These are phyloP conservation scores for Hordeum marinum DNA, from an alignment of 176 grass and related monocot species.

Conservation along the genomic window DNA sequence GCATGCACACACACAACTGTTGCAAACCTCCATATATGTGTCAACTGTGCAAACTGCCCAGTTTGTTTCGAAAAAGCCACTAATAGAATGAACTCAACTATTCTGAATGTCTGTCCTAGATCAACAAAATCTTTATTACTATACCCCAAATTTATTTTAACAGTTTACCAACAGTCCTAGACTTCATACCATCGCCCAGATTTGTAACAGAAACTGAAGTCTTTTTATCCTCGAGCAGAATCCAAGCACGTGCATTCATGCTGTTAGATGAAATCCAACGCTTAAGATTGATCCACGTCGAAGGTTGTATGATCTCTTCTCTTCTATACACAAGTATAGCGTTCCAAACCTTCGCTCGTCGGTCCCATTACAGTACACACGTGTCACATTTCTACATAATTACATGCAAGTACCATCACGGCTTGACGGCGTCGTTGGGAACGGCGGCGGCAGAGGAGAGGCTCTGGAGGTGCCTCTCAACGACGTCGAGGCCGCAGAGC, in stretches of 20 bases:
- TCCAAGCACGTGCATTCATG: not conserved
- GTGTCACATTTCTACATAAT: too few species aligned
- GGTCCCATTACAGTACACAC: not conserved
- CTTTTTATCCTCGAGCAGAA: not conserved
- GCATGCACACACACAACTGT: too few species aligned
- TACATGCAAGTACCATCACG: not conserved
- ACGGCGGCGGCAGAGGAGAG: not conserved
- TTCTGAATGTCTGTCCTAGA: too few species aligned
- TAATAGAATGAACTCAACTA: too few species aligned
- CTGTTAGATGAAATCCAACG: not conserved
- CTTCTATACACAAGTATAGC: not conserved
- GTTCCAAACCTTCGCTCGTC: not conserved
- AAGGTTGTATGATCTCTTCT: not conserved
- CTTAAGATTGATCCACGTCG: not conserved
- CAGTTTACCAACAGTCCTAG: too few species aligned
- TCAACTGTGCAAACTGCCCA: too few species aligned
- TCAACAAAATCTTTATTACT: too few species aligned
- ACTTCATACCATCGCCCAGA: too few species aligned
- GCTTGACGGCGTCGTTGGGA: not conserved
- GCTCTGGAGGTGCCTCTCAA: conserved; percentile 75
- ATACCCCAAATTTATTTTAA: too few species aligned
- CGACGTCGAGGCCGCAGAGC: conserved; percentile 79
- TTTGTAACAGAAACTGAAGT: too few species aligned
- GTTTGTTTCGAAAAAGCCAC: too few species aligned
- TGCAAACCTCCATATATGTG: too few species aligned